phyloP scores from a whole-genome alignment of 2,329 filamentous ascomycete species.

The Gaeumannomyces sp. region DNA sequence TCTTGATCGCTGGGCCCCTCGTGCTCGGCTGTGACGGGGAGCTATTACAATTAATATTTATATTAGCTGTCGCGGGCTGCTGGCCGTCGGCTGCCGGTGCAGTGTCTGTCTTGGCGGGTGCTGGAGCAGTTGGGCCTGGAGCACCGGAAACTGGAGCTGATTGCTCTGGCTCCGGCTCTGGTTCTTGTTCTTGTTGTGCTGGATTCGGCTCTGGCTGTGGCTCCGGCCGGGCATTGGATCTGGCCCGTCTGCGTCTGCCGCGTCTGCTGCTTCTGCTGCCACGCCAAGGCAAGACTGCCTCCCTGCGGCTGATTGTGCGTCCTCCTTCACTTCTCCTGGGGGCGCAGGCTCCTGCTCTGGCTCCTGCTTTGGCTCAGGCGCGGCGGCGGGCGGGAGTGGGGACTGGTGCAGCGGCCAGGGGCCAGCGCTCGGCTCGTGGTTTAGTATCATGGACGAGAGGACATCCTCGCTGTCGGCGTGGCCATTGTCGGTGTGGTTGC shows the following conservation, averaged over 20 bases:
- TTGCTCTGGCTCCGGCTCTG: not conserved
- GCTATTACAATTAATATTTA: not conserved
- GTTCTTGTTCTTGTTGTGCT: not conserved
- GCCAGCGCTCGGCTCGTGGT: not conserved
- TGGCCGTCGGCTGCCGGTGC: not conserved
- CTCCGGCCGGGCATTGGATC: not conserved
- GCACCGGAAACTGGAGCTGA: not conserved
- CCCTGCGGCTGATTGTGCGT: not conserved
- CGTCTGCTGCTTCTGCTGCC: not conserved
- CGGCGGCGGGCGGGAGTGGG: not conserved
- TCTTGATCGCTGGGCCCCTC: not conserved
- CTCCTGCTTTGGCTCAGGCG: not conserved
- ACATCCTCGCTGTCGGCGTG: not conserved
- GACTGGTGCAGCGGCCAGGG: not conserved
- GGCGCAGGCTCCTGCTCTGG: not conserved
- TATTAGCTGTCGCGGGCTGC: not conserved
- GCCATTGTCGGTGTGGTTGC: slow-evolving; percentile 1
- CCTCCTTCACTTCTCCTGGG: not conserved
- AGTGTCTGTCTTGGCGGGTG: not conserved
- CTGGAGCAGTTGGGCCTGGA: not conserved
- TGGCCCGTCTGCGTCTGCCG: not conserved
- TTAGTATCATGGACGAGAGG: not conserved
- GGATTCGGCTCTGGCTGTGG: not conserved
- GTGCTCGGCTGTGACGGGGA: not conserved
- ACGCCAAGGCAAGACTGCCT: not conserved